Evolutionary conservation across 2,329 filamentous ascomycete genomes (phyloP).

Genomic region (Escovopsis weberi): DNA sequence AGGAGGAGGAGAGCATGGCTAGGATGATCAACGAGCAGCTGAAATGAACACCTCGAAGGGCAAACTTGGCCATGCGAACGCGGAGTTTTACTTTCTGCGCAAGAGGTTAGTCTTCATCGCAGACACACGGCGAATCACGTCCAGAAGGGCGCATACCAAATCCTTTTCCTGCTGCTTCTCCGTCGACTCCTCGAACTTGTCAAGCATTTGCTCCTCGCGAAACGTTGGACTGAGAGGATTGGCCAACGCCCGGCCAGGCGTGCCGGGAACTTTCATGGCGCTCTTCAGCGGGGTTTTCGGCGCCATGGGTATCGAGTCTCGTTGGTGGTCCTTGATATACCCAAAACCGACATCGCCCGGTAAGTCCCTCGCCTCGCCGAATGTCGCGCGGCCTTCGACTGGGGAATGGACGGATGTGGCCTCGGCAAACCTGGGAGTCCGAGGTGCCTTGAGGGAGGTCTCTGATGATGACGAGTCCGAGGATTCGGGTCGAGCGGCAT

Average conservation of each 20-base stretch:
- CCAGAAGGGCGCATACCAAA: constrained; percentile 47
- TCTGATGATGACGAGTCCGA: constrained; percentile 37
- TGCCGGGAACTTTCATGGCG: constrained; percentile 76
- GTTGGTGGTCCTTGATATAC: constrained; percentile 56
- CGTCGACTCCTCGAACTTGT: constrained; percentile 67
- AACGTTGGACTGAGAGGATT: constrained; percentile 88
- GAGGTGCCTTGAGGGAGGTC: constrained; percentile 49
- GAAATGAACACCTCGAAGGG: constrained; percentile 92
- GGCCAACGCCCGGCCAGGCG: constrained; percentile 53
- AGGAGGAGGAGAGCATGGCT: constrained; percentile 74
- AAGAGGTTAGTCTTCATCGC: constrained; percentile 7
- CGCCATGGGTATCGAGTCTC: constrained; percentile 46
- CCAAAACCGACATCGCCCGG: constrained; percentile 86
- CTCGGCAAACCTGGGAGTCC: constrained; percentile 68
- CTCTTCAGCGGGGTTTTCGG: constrained; percentile 77
- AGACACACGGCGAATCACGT: neutral
- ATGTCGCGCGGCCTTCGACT: constrained; percentile 44
- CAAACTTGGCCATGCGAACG: constrained; percentile 84
- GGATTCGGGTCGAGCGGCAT: constrained; percentile 33
- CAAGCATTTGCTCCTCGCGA: constrained; percentile 69
- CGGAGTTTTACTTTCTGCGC: constrained; percentile 77
- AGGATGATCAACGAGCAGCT: constrained; percentile 92
- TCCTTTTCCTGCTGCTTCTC: constrained; percentile 82
- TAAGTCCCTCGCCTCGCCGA: constrained; percentile 43
- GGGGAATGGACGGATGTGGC: constrained; percentile 68